Conservation (phyloP, 805 yeast genomes). For the Teunomyces pallodes region DNA sequence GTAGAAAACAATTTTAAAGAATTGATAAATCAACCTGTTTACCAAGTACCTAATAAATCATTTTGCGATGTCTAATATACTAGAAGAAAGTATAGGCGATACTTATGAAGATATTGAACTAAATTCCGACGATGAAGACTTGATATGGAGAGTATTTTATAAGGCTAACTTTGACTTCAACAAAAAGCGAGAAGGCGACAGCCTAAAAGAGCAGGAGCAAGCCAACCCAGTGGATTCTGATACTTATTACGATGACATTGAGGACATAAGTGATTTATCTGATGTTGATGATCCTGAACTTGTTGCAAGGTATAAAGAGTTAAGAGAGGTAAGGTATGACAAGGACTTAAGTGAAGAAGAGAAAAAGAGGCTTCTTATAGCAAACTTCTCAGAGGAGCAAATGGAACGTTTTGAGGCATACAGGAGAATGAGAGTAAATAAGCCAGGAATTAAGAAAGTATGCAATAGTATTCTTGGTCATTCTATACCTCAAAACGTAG, state of each 20-base stretch:
- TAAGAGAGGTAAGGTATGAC: conserved; percentile 31
- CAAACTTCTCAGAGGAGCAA: conserved; percentile 76
- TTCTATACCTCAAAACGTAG: conserved; percentile 72
- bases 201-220: conserved; percentile 7
- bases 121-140: conserved; percentile 45
- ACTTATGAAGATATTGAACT: conserved; percentile 35
- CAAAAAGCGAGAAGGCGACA: conserved; percentile 4
- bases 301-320: conserved; percentile 26
- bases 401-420: conserved; percentile 84
- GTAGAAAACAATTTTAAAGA: neutral
- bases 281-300: conserved; percentile 36
- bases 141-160: conserved; percentile 43
- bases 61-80: neutral
- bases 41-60: neutral
- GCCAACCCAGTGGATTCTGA: conserved; percentile 11
- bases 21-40: too few relatives aligned
- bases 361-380: conserved; percentile 58
- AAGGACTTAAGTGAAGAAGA: conserved; percentile 47
- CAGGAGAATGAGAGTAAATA: conserved; percentile 62
- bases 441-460: conserved; percentile 73
- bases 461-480: conserved; percentile 80
- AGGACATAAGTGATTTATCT: conserved; percentile 26
- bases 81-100: conserved; percentile 1
- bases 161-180: conserved; percentile 19
- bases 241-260: conserved; percentile 23